These are phyloP conservation scores for Boletus rex-veris DNA, from an alignment of 768 basidiomycete species.

Conservation along the genomic window DNA sequence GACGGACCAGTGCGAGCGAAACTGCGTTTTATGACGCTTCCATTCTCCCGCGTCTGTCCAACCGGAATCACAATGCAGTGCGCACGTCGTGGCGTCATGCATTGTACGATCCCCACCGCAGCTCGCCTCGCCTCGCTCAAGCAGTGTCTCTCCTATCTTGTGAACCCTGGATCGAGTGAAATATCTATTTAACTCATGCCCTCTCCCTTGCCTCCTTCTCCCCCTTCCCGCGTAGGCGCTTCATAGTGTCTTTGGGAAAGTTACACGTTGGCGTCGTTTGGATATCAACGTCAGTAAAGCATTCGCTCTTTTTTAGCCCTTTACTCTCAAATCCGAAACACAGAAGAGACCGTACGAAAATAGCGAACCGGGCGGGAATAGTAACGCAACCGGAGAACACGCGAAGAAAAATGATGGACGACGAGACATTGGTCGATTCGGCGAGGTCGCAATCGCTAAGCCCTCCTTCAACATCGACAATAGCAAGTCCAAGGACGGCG, in stretches of 20 bases:
- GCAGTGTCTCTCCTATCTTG: neutral
- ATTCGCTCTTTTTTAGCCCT: too few species aligned
- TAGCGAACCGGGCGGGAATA: neutral
- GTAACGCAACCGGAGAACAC: neutral
- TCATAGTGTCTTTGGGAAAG: constrained; percentile 1
- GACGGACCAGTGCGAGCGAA: constrained; percentile 2
- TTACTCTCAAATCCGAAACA: neutral
- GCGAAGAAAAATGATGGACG: constrained; percentile 16
- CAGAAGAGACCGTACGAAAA: neutral
- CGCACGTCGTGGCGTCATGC: constrained; percentile 2
- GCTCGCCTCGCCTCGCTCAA: constrained; percentile 17
- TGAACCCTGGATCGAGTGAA: constrained; percentile 9
- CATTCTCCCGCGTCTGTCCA: constrained; percentile 10
- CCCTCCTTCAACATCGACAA: constrained; percentile 18
- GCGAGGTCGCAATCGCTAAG: constrained; percentile 18
- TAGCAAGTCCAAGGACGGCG: constrained; percentile 8
- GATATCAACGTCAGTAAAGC: constrained; percentile 1
- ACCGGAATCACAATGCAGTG: constrained; percentile 15
- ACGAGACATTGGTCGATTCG: constrained; percentile 23
- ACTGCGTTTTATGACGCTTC: constrained; percentile 8
- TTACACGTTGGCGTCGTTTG: neutral
- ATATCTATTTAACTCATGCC: constrained; percentile 12
- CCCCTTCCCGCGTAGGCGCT: constrained; percentile 11
- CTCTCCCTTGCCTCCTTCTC: neutral
- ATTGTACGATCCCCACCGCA: constrained; percentile 6